These are phyloP conservation scores for Trichodelitschia bisporula DNA, from an alignment of 495 filamentous ascomycete species.

Conservation along the genomic window DNA sequence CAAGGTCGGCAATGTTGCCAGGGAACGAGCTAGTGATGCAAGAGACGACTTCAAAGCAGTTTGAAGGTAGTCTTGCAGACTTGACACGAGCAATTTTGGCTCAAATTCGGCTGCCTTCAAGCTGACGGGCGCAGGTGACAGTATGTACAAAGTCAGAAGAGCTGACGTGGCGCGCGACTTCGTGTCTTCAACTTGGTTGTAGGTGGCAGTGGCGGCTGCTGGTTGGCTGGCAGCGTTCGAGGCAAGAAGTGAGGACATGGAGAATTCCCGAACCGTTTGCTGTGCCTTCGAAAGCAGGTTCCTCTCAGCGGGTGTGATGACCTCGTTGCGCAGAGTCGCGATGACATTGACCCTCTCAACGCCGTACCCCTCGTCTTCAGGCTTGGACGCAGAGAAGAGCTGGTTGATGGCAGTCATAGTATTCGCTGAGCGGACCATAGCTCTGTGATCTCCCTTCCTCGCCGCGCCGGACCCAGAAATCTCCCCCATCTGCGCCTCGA, in stretches of 20 bases:
- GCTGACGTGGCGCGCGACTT: conserved; percentile 49
- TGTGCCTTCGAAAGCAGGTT: conserved; percentile 43
- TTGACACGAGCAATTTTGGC: conserved; percentile 46
- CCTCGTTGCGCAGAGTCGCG: conserved; percentile 34
- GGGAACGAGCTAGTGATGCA: conserved; percentile 39
- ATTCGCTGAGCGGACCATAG: conserved; percentile 52
- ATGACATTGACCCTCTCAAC: conserved; percentile 46
- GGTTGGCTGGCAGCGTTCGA: conserved; percentile 8
- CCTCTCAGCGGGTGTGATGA: conserved; percentile 45
- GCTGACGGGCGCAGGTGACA: conserved; percentile 32
- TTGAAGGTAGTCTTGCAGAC: conserved; percentile 60
- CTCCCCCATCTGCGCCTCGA: conserved; percentile 59
- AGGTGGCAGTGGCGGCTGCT: conserved; percentile 32
- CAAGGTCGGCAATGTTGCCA: conserved; percentile 59
- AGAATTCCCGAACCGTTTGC: conserved; percentile 64
- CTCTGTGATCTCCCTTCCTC: conserved; percentile 39
- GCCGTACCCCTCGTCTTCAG: conserved; percentile 51
- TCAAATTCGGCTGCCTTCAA: conserved; percentile 24
- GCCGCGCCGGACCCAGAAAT: conserved; percentile 19
- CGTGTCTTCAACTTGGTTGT: conserved; percentile 57
- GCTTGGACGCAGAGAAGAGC: conserved; percentile 34
- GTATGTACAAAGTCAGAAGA: conserved; percentile 51
- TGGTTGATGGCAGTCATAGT: conserved; percentile 49
- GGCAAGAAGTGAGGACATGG: conserved; percentile 34
- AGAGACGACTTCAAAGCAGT: conserved; percentile 49